These are phyloP conservation scores for Termitomyces sp. DNA, from an alignment of 768 basidiomycete genomes.

Conservation along the genomic window DNA sequence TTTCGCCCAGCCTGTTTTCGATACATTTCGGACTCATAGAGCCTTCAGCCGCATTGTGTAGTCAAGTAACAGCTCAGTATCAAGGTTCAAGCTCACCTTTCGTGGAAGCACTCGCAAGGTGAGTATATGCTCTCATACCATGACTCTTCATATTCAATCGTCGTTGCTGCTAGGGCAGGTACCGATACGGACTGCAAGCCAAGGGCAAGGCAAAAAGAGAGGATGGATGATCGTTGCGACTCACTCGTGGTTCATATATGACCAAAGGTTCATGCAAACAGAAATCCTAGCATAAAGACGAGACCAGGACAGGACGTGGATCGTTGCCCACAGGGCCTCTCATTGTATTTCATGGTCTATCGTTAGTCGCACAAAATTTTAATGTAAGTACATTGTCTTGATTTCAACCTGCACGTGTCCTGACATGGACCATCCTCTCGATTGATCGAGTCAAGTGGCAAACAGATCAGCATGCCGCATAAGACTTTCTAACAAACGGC, in stretches of 20 bases:
- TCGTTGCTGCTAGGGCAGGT: not conserved
- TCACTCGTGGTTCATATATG: not conserved
- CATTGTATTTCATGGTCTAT: not conserved
- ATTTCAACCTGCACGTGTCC: not conserved
- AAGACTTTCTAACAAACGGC: not conserved
- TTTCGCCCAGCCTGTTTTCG: not conserved
- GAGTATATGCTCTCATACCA: not conserved
- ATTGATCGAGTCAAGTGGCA: not conserved
- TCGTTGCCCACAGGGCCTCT: not conserved
- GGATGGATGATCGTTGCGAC: not conserved
- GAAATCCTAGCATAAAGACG: not conserved
- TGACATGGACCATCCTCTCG: not conserved
- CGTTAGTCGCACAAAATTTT: no score
- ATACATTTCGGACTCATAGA: not conserved
- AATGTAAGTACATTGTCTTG: not conserved
- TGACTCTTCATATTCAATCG: no score
- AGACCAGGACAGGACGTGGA: not conserved
- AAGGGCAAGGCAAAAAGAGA: not conserved
- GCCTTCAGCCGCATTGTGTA: no score
- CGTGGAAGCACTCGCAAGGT: not conserved
- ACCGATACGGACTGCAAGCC: not conserved
- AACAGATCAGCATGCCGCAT: not conserved
- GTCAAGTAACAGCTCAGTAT: not conserved
- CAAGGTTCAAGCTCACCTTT: no score
- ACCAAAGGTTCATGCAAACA: not conserved